Evolutionary conservation across 495 filamentous ascomycete genomes (phyloP), one percentile per base, ranked within the genome.

Genomic region (Tuber borchii): DNA sequence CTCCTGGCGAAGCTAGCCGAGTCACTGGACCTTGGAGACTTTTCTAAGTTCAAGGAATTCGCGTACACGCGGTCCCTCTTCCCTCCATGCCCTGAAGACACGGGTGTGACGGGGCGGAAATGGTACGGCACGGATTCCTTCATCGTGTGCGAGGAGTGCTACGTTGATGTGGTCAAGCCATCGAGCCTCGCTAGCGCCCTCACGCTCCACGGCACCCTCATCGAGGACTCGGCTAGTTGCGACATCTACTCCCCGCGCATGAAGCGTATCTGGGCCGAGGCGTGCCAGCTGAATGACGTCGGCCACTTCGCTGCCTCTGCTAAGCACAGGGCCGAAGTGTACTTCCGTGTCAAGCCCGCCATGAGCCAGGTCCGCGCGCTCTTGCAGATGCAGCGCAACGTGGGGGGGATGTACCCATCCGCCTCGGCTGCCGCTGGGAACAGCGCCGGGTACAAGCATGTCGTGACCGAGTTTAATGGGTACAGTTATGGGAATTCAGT

Each of bases 181-280:
- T 65, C 56, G 26, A 31, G 26, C 31, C 56, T 65, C 56, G 56
- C 26, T 8, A 34, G 1, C 26, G 12, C 26, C 26, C 56, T 65
- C 26, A 65, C 56, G 1, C 4, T 65, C 56, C 26, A 65, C 26
- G 56, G 56, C 26, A 17, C 1, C 56, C 14, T 65, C 56, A 31
- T 17, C 12, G 56, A 65, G 26, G 56, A 34, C 26, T 16, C 56
- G 26, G 56, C 56, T 4, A 65, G 56, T 4, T 65, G 56, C 14
- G 56, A 65, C 26, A 65, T 65, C 56, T 65, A 65, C 56, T 65
- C 56, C 56, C 56, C 26, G 14, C 56, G 56, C 26, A 65, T 65
- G 56, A 65, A 65, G 26, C 26, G 56, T 26, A 34, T 65, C 56
- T 65, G 56, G 56, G 56, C 56, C 26, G 56, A 65, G 4, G 56